phyloP scores from a whole-genome alignment of 208 protist species.

The Porcisia deanei region DNA sequence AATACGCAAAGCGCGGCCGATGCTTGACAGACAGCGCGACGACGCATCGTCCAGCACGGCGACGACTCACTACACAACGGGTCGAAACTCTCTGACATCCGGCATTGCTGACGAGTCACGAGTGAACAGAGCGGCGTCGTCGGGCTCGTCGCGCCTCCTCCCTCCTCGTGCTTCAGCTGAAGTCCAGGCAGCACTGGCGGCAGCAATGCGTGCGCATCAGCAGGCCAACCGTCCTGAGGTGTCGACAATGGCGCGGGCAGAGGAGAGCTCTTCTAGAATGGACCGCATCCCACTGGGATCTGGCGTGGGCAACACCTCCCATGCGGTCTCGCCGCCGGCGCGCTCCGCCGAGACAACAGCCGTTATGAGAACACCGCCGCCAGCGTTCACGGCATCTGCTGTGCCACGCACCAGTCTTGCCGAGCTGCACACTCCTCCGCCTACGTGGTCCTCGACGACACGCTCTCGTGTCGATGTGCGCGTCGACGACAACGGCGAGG shows the following conservation, averaged over 20 bases:
- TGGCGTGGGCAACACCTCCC: slow-evolving; percentile 4
- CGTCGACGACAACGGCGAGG: not conserved
- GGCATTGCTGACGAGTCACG: not conserved
- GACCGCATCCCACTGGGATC: slow-evolving; percentile 2
- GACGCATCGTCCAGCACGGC: slow-evolving; percentile 11
- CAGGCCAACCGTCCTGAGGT: not conserved
- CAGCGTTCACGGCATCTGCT: not conserved
- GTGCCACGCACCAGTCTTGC: not conserved
- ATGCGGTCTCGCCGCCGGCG: slow-evolving; percentile 12
- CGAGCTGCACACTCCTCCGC: not conserved
- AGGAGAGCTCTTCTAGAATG: not conserved
- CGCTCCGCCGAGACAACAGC: slow-evolving; percentile 7
- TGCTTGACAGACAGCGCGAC: slow-evolving; percentile 22
- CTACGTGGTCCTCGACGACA: not conserved
- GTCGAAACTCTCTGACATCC: not conserved
- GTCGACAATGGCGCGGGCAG: not conserved
- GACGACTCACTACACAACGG: slow-evolving; percentile 30
- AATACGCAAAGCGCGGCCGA: slow-evolving; percentile 15
- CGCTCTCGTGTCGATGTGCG: not conserved
- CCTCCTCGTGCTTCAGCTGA: slow-evolving; percentile 19
- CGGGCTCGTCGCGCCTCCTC: slow-evolving; percentile 1
- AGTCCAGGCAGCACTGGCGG: slow-evolving; percentile 15
- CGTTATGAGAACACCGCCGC: not conserved
- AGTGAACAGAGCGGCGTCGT: not conserved
- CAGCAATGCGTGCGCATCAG: slow-evolving; percentile 17